Evolutionary conservation across 2,329 filamentous ascomycete species (phyloP).

Genomic region (Botrytis porri): DNA sequence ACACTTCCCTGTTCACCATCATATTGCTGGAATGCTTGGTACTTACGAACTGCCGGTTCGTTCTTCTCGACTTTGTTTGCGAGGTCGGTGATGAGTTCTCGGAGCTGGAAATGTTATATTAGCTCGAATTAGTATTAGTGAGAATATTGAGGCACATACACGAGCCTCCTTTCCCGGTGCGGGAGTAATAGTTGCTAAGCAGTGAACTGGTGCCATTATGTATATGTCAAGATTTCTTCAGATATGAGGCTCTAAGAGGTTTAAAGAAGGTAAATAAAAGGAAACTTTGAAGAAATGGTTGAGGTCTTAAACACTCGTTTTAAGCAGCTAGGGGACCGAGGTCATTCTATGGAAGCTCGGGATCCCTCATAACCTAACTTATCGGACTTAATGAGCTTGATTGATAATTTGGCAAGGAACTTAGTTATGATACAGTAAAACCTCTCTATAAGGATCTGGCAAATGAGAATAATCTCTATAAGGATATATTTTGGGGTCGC

Average conservation of each 20-base stretch:
- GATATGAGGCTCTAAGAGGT: neutral
- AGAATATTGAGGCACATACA: slow-evolving; percentile 16
- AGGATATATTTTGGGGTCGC: neutral
- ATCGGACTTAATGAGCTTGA: neutral
- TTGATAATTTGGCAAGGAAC: neutral
- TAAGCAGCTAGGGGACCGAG: neutral
- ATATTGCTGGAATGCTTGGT: slow-evolving; percentile 15
- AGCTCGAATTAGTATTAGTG: neutral
- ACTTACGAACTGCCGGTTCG: neutral
- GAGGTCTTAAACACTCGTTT: neutral
- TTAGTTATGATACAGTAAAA: neutral
- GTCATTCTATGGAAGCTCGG: neutral
- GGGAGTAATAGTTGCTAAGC: slow-evolving; percentile 24
- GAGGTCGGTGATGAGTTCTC: slow-evolving; percentile 1
- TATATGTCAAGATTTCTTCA: neutral
- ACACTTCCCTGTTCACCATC: slow-evolving; percentile 4
- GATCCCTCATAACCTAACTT: neutral
- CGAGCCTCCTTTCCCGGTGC: slow-evolving; percentile 28
- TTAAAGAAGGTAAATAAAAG: neutral
- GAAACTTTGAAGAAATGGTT: neutral
- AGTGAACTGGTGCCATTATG: neutral
- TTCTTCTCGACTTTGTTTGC: neutral
- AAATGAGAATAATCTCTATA: neutral
- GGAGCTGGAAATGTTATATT: neutral
- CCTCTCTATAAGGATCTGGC: neutral